Evolutionary conservation across 306 rosid genomes (phyloP).

Genomic region (Mucuna pruriens): DNA sequence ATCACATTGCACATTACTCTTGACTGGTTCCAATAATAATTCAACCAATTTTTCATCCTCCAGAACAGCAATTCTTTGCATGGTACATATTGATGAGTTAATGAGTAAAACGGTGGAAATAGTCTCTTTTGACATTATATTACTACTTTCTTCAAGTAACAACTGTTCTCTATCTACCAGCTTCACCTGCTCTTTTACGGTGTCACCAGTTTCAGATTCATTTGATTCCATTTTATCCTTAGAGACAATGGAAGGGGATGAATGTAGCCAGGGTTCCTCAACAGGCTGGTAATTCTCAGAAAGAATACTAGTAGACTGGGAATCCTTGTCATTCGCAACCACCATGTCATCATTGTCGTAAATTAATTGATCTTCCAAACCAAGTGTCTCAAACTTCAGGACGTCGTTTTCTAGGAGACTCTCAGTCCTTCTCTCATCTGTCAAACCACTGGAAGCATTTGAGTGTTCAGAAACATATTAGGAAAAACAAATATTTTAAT

Average conservation of each 20-base stretch:
- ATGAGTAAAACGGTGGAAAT: constrained; percentile 78
- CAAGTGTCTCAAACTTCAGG: constrained; percentile 43
- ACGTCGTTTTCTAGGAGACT: constrained; percentile 54
- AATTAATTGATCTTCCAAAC: constrained; percentile 50
- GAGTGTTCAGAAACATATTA: constrained; percentile 95
- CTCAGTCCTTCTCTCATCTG: constrained; percentile 71
- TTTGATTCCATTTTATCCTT: constrained; percentile 52
- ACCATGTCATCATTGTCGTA: constrained; percentile 44
- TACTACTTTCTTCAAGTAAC: constrained; percentile 61
- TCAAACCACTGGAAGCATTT: constrained; percentile 98
- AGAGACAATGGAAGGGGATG: constrained; percentile 44
- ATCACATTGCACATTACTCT: constrained; percentile 91
- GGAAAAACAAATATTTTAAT: constrained; percentile 42
- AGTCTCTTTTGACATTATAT: constrained; percentile 50
- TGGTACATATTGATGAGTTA: constrained; percentile 93
- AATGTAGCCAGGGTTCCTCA: constrained; percentile 92
- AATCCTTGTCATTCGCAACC: constrained; percentile 37
- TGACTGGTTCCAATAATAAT: constrained; percentile 89
- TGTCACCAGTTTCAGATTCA: constrained; percentile 47
- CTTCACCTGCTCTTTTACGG: constrained; percentile 45
- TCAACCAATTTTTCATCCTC: constrained; percentile 89
- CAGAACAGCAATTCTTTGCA: constrained; percentile 97
- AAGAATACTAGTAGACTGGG: constrained; percentile 44
- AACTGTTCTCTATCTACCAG: constrained; percentile 54
- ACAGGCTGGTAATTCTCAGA: constrained; percentile 68